phyloP scores from a whole-genome alignment of 306 rosid genomes.

The Styphnolobium japonicum region DNA sequence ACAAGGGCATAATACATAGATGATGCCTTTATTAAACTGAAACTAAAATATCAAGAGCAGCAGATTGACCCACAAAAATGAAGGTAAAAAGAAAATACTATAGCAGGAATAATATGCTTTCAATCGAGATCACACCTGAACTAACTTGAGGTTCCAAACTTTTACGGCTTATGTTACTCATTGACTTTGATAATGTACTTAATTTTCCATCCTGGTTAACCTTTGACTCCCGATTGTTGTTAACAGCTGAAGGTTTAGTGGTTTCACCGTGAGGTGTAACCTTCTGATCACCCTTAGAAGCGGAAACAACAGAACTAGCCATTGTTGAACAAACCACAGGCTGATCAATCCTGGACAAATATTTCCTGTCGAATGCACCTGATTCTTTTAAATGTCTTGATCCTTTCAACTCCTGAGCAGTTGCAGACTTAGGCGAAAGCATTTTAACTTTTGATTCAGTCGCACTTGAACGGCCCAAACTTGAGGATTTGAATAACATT shows the following conservation, averaged over 20 bases:
- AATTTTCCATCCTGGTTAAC: slow-evolving; percentile 60
- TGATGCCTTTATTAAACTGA: neutral
- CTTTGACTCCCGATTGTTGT: slow-evolving; percentile 57
- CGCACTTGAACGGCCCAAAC: slow-evolving; percentile 48
- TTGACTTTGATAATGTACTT: slow-evolving; percentile 43
- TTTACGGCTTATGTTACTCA: slow-evolving; percentile 51
- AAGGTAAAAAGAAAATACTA: neutral
- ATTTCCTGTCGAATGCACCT: slow-evolving; percentile 57
- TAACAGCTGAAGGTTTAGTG: slow-evolving; percentile 44
- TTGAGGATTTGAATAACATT: slow-evolving; percentile 56
- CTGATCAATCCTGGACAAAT: slow-evolving; percentile 58
- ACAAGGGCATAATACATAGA: slow-evolving; percentile 12
- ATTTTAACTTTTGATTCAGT: slow-evolving; percentile 79
- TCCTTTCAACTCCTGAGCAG: slow-evolving; percentile 61
- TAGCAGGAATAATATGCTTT: slow-evolving; percentile 16
- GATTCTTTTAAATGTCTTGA: slow-evolving; percentile 62
- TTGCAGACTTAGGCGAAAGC: slow-evolving; percentile 49
- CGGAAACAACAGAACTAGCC: slow-evolving; percentile 47
- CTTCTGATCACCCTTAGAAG: slow-evolving; percentile 69
- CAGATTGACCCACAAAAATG: slow-evolving; percentile 12
- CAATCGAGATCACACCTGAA: slow-evolving; percentile 55
- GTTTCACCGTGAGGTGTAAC: slow-evolving; percentile 54
- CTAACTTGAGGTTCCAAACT: slow-evolving; percentile 55
- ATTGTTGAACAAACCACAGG: slow-evolving; percentile 38
- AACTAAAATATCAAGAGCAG: slow-evolving; percentile 21